phyloP scores from a whole-genome alignment of 352 stramenopile genomes.

The Globisporangium parvum region DNA sequence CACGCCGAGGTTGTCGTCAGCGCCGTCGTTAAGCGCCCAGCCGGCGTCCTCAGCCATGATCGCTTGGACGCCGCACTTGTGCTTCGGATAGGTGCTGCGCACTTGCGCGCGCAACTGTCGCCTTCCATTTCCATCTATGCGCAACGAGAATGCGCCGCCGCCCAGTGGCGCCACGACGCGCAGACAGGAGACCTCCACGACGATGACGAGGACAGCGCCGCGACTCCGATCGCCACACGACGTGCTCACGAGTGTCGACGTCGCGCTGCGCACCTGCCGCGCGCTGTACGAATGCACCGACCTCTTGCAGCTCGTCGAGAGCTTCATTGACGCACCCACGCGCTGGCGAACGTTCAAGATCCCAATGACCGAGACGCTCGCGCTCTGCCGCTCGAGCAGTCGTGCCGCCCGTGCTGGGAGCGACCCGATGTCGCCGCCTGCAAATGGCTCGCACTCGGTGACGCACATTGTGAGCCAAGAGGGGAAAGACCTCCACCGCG shows the following conservation, averaged over 20 bases:
- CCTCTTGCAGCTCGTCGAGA: slow-evolving; percentile 8
- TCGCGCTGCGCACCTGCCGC: slow-evolving; percentile 1
- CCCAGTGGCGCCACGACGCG: too few species aligned
- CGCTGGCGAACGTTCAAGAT: slow-evolving; percentile 12
- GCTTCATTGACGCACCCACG: slow-evolving; percentile 9
- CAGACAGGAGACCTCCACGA: neutral
- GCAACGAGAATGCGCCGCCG: too few species aligned
- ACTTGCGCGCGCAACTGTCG: too few species aligned
- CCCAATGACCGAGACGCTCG: slow-evolving; percentile 13
- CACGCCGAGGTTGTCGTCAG: too few species aligned
- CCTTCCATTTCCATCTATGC: too few species aligned
- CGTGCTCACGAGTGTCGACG: slow-evolving; percentile 7
- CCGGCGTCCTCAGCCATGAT: too few species aligned
- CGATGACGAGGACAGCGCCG: too few species aligned
- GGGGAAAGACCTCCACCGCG: slow-evolving; percentile 10
- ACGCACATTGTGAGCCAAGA: slow-evolving; percentile 10
- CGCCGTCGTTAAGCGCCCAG: too few species aligned
- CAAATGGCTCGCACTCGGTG: neutral
- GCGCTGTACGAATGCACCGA: slow-evolving; percentile 10
- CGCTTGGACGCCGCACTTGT: too few species aligned
- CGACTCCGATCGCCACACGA: neutral
- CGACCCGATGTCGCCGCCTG: neutral
- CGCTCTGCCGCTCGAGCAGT: slow-evolving; percentile 9
- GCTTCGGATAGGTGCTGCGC: too few species aligned
- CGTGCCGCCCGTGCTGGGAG: slow-evolving; percentile 7